Percentiles rank a stretch among this genome's conserved stretches.
These are phyloP conservation scores for Spongiforma sp. DNA, from an alignment of 1,284 basidiomycete genomes.

Conservation along the genomic window DNA sequence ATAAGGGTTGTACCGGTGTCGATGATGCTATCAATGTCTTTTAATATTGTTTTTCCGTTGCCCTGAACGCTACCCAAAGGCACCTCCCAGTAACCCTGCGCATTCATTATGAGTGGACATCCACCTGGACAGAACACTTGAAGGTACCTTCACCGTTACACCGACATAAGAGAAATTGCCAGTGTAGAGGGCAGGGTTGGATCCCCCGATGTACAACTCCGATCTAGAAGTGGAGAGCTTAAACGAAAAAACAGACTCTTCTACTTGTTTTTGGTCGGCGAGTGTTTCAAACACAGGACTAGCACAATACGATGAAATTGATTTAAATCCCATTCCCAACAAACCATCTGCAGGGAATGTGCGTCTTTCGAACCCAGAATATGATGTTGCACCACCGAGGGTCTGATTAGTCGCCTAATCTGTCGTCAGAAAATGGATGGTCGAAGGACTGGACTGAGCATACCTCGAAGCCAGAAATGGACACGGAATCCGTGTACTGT, in stretches of 20 bases:
- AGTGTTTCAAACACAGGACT: conserved; percentile 31
- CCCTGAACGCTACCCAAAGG: conserved; percentile 38
- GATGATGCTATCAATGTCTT: conserved; percentile 37
- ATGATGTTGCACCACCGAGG: conserved; percentile 36
- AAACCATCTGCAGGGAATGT: conserved; percentile 37
- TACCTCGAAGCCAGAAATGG: conserved; percentile 21
- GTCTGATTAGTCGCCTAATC: conserved; percentile 33
- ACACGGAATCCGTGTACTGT: conserved; percentile 56
- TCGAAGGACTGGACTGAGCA: neutral
- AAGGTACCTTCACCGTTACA: conserved; percentile 37
- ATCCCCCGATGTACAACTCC: conserved; percentile 47
- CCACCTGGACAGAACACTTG: neutral
- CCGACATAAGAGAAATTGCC: conserved; percentile 20
- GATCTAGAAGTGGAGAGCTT: conserved; percentile 34
- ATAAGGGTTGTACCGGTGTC: conserved; percentile 54
- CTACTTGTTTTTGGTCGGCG: conserved; percentile 24
- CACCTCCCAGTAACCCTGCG: conserved; percentile 50
- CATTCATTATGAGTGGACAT: neutral
- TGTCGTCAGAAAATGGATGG: neutral
- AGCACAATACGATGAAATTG: conserved; percentile 23
- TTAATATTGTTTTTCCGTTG: conserved; percentile 16
- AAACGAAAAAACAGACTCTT: conserved; percentile 41
- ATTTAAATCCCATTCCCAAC: conserved; percentile 38
- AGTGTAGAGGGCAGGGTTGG: conserved; percentile 16
- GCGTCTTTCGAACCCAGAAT: conserved; percentile 21